Percentiles rank a stretch among this genome's conserved stretches.
phyloP scores from a whole-genome alignment of 176 grass and related monocot species.

The Eleusine coracana region DNA sequence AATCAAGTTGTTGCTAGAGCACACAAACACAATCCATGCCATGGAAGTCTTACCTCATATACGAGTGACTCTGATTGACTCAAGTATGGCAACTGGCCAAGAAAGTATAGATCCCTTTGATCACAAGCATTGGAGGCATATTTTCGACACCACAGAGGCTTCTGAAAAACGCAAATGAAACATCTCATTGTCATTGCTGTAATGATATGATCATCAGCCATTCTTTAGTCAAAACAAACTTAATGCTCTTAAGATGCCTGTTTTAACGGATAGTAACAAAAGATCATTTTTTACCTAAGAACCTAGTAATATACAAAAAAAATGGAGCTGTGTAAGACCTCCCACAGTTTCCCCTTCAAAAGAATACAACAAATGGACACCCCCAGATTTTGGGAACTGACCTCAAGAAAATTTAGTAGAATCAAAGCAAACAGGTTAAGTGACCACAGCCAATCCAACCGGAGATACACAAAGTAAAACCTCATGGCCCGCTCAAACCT shows the following conservation, averaged over 20 bases:
- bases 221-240: constrained; percentile 22
- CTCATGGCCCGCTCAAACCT: constrained; percentile 78
- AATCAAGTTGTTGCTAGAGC: constrained; percentile 22
- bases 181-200: constrained; percentile 11
- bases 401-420: constrained; percentile 93
- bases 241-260: constrained; percentile 22
- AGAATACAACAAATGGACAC: constrained; percentile 14
- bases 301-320: constrained; percentile 11
- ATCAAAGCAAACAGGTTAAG: constrained; percentile 92
- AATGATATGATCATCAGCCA: not conserved
- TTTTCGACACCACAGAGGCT: constrained; percentile 83
- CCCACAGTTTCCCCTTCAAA: not conserved
- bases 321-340: not conserved
- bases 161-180: constrained; percentile 62
- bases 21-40: constrained; percentile 30
- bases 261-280: constrained; percentile 30
- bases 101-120: constrained; percentile 84
- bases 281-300: not conserved
- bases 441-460: constrained; percentile 87
- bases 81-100: constrained; percentile 87
- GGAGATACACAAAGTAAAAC: constrained; percentile 84
- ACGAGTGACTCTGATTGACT: constrained; percentile 62
- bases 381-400: constrained; percentile 36
- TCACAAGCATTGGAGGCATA: constrained; percentile 61
- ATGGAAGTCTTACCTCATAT: constrained; percentile 73